Evolutionary conservation across 805 yeast genomes (phyloP).

Genomic region (Kodamaea fukazawae): DNA sequence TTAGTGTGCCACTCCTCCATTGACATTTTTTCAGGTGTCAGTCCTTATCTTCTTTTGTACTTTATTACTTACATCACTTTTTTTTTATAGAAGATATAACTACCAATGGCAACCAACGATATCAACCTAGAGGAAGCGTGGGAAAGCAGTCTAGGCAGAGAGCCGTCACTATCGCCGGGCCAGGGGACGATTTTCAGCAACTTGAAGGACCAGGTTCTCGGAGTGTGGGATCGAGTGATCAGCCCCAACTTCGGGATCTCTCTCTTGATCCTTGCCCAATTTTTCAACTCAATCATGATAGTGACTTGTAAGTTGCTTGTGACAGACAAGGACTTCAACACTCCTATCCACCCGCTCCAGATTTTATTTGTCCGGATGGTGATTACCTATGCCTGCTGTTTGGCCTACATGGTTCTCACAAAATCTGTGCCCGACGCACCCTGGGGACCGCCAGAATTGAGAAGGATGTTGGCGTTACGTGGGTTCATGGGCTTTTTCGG

Average conservation of each 20-base stretch:
- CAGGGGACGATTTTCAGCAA: neutral
- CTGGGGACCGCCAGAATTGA: constrained; percentile 61
- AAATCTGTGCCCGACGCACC: constrained; percentile 57
- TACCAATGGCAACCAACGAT: neutral
- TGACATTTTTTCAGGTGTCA: too few species aligned
- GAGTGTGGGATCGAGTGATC: constrained; percentile 8
- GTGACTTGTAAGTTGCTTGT: constrained; percentile 72
- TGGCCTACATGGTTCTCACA: constrained; percentile 50
- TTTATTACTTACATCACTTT: neutral
- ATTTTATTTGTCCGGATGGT: constrained; percentile 75
- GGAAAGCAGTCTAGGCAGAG: constrained; percentile 1
- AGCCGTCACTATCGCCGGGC: neutral
- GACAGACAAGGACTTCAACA: constrained; percentile 55
- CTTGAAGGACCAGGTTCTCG: neutral
- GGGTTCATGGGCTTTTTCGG: constrained; percentile 74
- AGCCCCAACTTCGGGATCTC: constrained; percentile 53
- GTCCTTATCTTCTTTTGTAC: too few species aligned
- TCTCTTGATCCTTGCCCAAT: constrained; percentile 58
- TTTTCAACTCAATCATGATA: constrained; percentile 76
- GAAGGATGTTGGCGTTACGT: constrained; percentile 54
- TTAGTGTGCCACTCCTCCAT: too few species aligned
- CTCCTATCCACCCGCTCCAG: constrained; percentile 73
- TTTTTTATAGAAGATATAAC: neutral
- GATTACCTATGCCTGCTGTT: constrained; percentile 62
- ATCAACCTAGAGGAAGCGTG: constrained; percentile 1